Evolutionary conservation across 1,139 yeast genomes (phyloP), one percentile per base, ranked within the genome.

Genomic region (Debaryomyces sp.): DNA sequence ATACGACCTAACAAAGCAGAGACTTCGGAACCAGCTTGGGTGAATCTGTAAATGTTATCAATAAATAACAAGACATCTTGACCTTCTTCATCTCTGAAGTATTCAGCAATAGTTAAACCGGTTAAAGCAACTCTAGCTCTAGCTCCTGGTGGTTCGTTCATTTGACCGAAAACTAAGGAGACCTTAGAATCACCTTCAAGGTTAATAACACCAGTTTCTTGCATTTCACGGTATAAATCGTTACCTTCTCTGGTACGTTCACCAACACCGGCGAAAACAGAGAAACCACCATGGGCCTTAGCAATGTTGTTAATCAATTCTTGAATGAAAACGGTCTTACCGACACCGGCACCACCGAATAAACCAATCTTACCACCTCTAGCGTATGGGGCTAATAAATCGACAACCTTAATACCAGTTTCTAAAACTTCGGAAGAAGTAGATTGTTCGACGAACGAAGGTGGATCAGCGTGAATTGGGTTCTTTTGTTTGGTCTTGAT

Each of bases 331-430:
- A 94, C 99, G 77, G 99, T 94, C 82, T 94, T 94, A 82, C 99
- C 99, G 90, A 94, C 99, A 92, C 99, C 99, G 78, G 99, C 99
- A 92, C 99, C 99, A 84, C 99, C 99, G 89, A 94, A 94, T 73
- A 94, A 87, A 86, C 99, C 99, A 89, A 94, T 94, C 87, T 94
- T 94, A 89, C 99, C 99, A 89, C 99, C 99, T 89, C 97, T 92
- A 74, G 99, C 99, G 83, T 94, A 94, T 66, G 99, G 99, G 64
- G 99, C 99, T 67, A 94, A 87, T 74, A 94, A 85, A 76, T 94
- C 99, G 81, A 94, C 99, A 77, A 94, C 99, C 87, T 94, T 94
- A 75, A 94, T 94, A 89, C 99, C 99, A 60, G 99, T 94, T 82
- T 92, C 99, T 74, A 94, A 86, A 69, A 94, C 92, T 83, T 94